phyloP scores from a whole-genome alignment of 1,284 basidiomycete species.

The Marasmius fiardii region DNA sequence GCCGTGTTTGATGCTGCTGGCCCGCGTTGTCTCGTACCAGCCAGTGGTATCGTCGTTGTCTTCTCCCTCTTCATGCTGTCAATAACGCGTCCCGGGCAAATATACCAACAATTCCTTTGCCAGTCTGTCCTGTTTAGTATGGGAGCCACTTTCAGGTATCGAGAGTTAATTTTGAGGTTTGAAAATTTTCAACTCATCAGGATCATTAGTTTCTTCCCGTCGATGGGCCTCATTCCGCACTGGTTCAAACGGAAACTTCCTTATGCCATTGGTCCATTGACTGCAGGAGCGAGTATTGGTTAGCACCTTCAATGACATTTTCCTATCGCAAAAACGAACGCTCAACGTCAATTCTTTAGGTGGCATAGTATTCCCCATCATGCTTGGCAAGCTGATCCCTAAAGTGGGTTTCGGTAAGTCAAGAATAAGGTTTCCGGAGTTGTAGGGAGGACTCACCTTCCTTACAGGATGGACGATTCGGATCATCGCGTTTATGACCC shows the following conservation, averaged over 20 bases:
- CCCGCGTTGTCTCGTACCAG: slow-evolving; percentile 22
- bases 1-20: slow-evolving; percentile 24
- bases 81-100: slow-evolving; percentile 23
- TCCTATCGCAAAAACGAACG: too few relatives aligned
- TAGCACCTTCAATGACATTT: not conserved
- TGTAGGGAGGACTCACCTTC: not conserved
- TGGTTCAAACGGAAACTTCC: slow-evolving; percentile 21
- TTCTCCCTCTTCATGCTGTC: slow-evolving; percentile 25
- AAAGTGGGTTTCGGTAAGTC: slow-evolving; percentile 20
- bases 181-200: not conserved
- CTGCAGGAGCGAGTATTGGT: slow-evolving; percentile 16
- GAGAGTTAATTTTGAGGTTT: not conserved
- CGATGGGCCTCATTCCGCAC: slow-evolving; percentile 19
- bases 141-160: slow-evolving; percentile 23
- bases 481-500: slow-evolving; percentile 20
- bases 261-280: slow-evolving; percentile 20
- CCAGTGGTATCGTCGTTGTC: slow-evolving; percentile 19
- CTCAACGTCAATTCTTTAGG: slow-evolving; percentile 13
- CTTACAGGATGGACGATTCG: slow-evolving; percentile 23
- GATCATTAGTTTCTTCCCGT: slow-evolving; percentile 20
- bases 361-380: slow-evolving; percentile 23
- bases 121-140: slow-evolving; percentile 23
- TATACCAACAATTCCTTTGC: slow-evolving; percentile 26
- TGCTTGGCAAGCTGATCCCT: slow-evolving; percentile 17
- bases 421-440: not conserved